Evolutionary conservation across 768 basidiomycete genomes (phyloP).

Genomic region (Mycena filopes): DNA sequence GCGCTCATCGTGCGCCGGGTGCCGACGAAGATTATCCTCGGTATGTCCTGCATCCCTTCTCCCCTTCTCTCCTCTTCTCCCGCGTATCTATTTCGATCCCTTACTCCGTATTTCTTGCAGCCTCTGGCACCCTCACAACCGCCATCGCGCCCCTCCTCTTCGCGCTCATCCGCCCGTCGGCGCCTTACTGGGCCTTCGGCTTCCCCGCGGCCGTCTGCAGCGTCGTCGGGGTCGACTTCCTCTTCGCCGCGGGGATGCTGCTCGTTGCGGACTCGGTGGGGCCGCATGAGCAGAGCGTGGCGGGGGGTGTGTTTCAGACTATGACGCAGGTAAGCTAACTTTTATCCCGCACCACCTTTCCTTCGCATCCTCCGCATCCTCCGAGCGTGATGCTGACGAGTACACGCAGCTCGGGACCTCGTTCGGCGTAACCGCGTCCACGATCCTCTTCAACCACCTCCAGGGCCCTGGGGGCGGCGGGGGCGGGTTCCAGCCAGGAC

Average conservation of each 20-base stretch:
- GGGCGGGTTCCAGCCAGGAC: conserved; percentile 23
- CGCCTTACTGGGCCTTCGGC: conserved; percentile 68
- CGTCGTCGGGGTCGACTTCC: conserved; percentile 71
- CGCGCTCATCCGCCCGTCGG: conserved; percentile 59
- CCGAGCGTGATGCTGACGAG: neutral
- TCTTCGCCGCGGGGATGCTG: conserved; percentile 65
- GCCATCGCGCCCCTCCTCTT: conserved; percentile 61
- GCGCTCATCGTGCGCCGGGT: conserved; percentile 59
- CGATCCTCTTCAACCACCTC: conserved; percentile 64
- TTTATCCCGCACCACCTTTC: neutral
- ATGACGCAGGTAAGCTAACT: conserved; percentile 60
- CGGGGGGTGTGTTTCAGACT: conserved; percentile 70
- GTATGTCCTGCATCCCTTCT: conserved; percentile 43
- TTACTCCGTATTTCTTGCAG: neutral
- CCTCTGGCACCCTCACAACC: conserved; percentile 59
- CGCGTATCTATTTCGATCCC: neutral
- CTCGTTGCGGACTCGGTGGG: conserved; percentile 65
- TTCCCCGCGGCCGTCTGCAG: conserved; percentile 67
- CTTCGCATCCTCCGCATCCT: neutral
- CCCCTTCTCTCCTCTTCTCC: no score
- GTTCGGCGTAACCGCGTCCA: conserved; percentile 66
- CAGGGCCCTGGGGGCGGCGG: no score
- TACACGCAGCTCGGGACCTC: conserved; percentile 60
- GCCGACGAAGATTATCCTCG: conserved; percentile 55
- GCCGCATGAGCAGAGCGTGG: conserved; percentile 66